These are phyloP conservation scores for Obba rivulosa DNA, from an alignment of 768 basidiomycete genomes.

Conservation along the genomic window DNA sequence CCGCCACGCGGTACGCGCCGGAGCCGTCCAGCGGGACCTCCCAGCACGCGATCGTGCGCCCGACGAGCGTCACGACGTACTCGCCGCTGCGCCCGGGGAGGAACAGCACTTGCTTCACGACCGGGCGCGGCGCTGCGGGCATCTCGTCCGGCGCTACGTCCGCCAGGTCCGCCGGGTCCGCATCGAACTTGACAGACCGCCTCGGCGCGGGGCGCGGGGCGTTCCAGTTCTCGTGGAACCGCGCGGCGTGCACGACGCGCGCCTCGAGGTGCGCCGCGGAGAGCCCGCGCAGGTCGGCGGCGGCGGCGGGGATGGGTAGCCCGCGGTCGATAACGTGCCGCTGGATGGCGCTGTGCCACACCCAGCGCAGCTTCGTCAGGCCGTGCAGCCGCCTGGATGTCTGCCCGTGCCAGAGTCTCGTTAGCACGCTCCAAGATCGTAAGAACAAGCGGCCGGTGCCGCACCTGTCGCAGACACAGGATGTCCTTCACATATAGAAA, in stretches of 20 bases:
- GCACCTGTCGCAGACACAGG: conserved; percentile 26
- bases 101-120: conserved; percentile 25
- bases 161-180: conserved; percentile 2
- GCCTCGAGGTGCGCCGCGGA: conserved; percentile 29
- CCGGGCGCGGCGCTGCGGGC: conserved; percentile 7
- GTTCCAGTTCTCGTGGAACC: conserved; percentile 31
- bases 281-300: conserved; percentile 21
- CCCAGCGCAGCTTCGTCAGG: conserved; percentile 31
- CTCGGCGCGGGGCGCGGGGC: conserved; percentile 20
- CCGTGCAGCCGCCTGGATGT: conserved; percentile 24
- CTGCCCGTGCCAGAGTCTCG: conserved; percentile 9
- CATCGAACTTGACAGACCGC: conserved; percentile 20
- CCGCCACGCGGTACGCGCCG: conserved; percentile 27
- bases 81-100: conserved; percentile 25
- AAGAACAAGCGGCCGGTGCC: conserved; percentile 1
- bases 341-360: conserved; percentile 30
- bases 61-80: conserved; percentile 24
- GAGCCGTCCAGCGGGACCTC: conserved; percentile 30
- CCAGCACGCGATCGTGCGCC: conserved; percentile 27
- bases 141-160: conserved; percentile 9
- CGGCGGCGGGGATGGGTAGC: conserved; percentile 27
- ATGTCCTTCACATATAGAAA: conserved; percentile 27
- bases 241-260: conserved; percentile 28
- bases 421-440: background rate
- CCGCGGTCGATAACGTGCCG: conserved; percentile 28